These are phyloP conservation scores for Candida arabinofermentans DNA, from an alignment of 805 yeast species.

Conservation along the genomic window DNA sequence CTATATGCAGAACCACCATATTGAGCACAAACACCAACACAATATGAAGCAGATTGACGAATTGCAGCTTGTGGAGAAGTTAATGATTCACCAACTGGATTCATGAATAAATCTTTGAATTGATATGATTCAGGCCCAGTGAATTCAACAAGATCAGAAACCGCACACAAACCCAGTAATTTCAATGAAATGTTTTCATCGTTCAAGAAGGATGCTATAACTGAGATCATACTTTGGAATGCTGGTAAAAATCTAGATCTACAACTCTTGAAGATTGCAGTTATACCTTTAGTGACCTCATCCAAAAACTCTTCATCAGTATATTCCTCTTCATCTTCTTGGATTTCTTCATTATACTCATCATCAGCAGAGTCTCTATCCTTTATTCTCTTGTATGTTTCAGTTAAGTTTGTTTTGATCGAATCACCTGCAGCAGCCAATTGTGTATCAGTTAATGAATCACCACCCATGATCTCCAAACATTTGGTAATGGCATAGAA, in stretches of 20 bases:
- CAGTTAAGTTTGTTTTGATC: slow-evolving; percentile 57
- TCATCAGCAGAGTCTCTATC: slow-evolving; percentile 74
- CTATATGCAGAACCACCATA: slow-evolving; percentile 63
- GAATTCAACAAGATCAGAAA: slow-evolving; percentile 77
- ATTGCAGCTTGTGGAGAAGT: slow-evolving; percentile 63
- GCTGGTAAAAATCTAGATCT: slow-evolving; percentile 56
- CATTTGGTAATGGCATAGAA: slow-evolving; percentile 69
- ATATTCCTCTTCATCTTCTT: slow-evolving; percentile 76
- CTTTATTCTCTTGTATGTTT: slow-evolving; percentile 65
- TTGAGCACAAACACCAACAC: slow-evolving; percentile 84
- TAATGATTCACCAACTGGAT: slow-evolving; percentile 61
- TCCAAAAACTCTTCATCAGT: slow-evolving; percentile 89
- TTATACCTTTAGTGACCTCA: slow-evolving; percentile 74
- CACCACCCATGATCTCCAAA: slow-evolving; percentile 62
- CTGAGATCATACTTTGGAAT: slow-evolving; percentile 62
- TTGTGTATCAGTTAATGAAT: slow-evolving; percentile 52
- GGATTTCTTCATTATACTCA: slow-evolving; percentile 83
- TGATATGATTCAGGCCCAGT: slow-evolving; percentile 65
- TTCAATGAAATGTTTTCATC: slow-evolving; percentile 67
- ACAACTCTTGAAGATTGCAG: slow-evolving; percentile 63
- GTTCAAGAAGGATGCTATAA: slow-evolving; percentile 54
- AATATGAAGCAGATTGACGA: slow-evolving; percentile 83
- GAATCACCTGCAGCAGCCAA: slow-evolving; percentile 54
- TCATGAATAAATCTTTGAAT: slow-evolving; percentile 61
- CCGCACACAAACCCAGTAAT: slow-evolving; percentile 73